Percentiles rank a stretch among this genome's conserved stretches.
phyloP scores from a whole-genome alignment of 352 stramenopile species.

The Thalassiosira hispida region DNA sequence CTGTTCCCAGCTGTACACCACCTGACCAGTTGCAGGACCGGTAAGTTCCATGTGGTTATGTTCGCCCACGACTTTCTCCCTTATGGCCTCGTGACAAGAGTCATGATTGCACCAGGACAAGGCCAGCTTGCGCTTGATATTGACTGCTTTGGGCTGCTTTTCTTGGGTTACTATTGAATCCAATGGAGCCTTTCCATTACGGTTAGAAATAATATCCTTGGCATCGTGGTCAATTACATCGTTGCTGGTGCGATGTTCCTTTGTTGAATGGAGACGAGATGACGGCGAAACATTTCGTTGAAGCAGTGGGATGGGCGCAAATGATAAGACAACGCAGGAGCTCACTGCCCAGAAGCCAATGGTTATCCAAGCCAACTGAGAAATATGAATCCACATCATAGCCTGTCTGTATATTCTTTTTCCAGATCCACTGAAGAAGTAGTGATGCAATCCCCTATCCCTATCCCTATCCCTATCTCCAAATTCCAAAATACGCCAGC shows the following conservation, averaged over 20 bases:
- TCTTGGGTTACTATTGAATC: background rate
- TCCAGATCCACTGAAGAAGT: too few relatives aligned
- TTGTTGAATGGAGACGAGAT: background rate
- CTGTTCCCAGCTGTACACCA: constrained; percentile 71
- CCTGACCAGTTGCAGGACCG: constrained; percentile 76
- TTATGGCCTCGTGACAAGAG: constrained; percentile 59
- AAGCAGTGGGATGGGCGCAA: background rate
- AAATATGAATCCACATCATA: too few relatives aligned
- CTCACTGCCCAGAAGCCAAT: too few relatives aligned
- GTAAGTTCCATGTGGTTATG: constrained; percentile 78
- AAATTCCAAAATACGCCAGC: too few relatives aligned
- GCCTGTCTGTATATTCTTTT: too few relatives aligned
- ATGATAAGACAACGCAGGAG: background rate
- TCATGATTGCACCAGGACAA: constrained; percentile 72
- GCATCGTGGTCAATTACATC: background rate
- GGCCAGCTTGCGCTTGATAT: constrained; percentile 60
- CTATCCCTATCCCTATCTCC: too few relatives aligned
- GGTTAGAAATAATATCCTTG: background rate
- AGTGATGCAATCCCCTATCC: too few relatives aligned
- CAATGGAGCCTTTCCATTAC: too few relatives aligned
- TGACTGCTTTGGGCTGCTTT: background rate
- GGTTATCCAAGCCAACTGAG: too few relatives aligned
- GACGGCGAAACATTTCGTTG: background rate
- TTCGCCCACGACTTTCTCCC: constrained; percentile 67
- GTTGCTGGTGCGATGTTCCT: background rate